Base-by-base conservation (phyloP, 495 filamentous ascomycete species). In the Aspergillus carlsbadensis region DNA sequence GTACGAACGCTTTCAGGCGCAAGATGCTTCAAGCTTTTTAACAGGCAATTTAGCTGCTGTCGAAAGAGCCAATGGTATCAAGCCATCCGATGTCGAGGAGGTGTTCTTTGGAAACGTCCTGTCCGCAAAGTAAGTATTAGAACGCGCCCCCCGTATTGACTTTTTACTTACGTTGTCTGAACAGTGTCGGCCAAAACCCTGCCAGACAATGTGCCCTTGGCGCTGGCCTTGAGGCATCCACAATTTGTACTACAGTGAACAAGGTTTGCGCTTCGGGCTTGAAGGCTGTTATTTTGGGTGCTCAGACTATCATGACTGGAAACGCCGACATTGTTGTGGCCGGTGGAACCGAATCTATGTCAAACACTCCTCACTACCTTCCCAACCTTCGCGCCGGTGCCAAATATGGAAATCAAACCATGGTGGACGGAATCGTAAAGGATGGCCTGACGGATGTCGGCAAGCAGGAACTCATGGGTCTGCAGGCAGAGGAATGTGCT, bases 31-130 rank as follows among this genome's bases (percentile, higher is more conserved):
- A 51, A 29, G 45, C 45, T 18, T 54, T 34, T 62, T 70, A 59
- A 68, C 44, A 17, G 24, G 3, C 21, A 39, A 50, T 59, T 45
- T 59, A 93, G 90, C 90, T 70, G 92, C 92, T 56, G 78, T 98
- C 60, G 85, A 90, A 69, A 87, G 88, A 61, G 90, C 89, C 33
- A 88, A 93, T 54, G 85, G 86, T 59, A 82, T 98, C 75, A 88
- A 93, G 70, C 79, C 91, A 42, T 81, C 87, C 56, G 81, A 94
- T 69, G 91, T 98, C 20, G 84, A 98, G 68, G 94, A 98, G 67
- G 90, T 98, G 66, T 95, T 94, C 81, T 94, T 96, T 65, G 94
- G 94, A 66, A 98, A 98, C 80, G 94, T 98, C 50, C 82, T 98
- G 62, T 95, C 92, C 41, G 94, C 93, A 65, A 91, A 91, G 92